Percentiles rank a stretch among this genome's conserved stretches.
Evolutionary conservation across 257 asterid species (phyloP).

Genomic region (Nicotiana otophora): DNA sequence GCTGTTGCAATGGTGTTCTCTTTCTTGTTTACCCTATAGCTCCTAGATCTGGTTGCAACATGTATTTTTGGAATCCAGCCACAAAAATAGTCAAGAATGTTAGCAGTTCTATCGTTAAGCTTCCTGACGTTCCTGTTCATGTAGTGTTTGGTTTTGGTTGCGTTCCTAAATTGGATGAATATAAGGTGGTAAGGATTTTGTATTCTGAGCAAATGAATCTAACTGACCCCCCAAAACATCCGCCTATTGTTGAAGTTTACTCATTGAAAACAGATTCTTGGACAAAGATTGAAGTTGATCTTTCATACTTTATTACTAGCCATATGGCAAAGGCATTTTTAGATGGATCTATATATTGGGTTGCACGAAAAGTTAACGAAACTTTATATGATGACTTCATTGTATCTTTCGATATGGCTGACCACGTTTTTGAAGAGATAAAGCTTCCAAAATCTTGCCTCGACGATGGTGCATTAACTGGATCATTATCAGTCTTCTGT

Average conservation of each 20-base stretch:
- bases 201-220: not conserved
- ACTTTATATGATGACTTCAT: not conserved
- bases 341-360: conserved; percentile 1
- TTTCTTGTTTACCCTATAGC: not conserved
- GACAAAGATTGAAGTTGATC: not conserved
- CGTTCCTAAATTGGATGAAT: not conserved
- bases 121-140: not conserved
- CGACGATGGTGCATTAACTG: not conserved
- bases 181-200: not conserved
- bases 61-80: not conserved
- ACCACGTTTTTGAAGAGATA: not conserved
- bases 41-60: not conserved
- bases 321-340: not conserved
- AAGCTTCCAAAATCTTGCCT: not conserved
- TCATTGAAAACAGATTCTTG: not conserved
- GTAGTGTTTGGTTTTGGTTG: not conserved
- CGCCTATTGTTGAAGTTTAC: conserved; percentile 6
- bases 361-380: not conserved
- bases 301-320: not conserved
- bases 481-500: not conserved
- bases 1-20: conserved; percentile 5
- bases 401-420: conserved; percentile 1
- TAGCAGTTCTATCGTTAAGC: not conserved
- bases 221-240: not conserved
- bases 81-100: not conserved